These are phyloP conservation scores for Vigna reflexopilosa DNA, from an alignment of 306 rosid genomes.

Conservation along the genomic window DNA sequence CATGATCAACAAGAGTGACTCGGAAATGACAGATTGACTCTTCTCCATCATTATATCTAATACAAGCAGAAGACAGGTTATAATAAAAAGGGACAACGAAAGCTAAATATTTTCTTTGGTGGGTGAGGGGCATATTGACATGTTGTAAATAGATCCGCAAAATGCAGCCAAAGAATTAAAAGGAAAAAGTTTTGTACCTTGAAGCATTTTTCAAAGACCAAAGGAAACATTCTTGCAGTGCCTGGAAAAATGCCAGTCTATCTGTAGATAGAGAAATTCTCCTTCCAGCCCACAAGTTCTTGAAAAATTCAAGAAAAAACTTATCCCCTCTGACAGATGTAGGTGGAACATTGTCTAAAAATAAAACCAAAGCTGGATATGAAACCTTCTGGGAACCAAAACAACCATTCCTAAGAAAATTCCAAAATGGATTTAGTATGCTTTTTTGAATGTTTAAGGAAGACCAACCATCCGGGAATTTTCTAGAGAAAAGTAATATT, in stretches of 20 bases:
- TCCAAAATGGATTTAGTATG: conserved; percentile 75
- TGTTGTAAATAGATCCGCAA: conserved; percentile 30
- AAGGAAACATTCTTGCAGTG: conserved; percentile 86
- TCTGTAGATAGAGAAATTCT: conserved; percentile 63
- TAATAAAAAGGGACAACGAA: conserved; percentile 35
- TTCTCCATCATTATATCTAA: conserved; percentile 69
- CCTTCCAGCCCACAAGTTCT: conserved; percentile 87
- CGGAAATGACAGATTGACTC: conserved; percentile 62
- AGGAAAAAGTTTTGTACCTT: conserved; percentile 59
- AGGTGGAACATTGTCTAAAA: conserved; percentile 75
- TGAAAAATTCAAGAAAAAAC: conserved; percentile 78
- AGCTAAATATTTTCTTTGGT: conserved; percentile 12
- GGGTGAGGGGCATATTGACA: conserved; percentile 14
- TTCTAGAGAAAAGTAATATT: conserved; percentile 79
- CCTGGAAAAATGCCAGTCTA: conserved; percentile 69
- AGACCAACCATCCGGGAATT: conserved; percentile 81
- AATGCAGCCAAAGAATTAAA: conserved; percentile 18
- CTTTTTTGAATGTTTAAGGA: conserved; percentile 79
- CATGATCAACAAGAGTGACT: conserved; percentile 61
- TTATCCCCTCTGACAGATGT: conserved; percentile 70
- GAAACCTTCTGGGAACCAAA: conserved; percentile 89
- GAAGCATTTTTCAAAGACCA: conserved; percentile 84
- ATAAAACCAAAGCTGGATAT: conserved; percentile 81
- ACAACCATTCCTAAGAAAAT: conserved; percentile 91
- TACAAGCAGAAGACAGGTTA: conserved; percentile 44